A percentile compares a stretch with the other conserved stretches of the same genome.
Conservation (phyloP, 1,139 yeast genomes). For the Protomyces arabidopsidicola region DNA sequence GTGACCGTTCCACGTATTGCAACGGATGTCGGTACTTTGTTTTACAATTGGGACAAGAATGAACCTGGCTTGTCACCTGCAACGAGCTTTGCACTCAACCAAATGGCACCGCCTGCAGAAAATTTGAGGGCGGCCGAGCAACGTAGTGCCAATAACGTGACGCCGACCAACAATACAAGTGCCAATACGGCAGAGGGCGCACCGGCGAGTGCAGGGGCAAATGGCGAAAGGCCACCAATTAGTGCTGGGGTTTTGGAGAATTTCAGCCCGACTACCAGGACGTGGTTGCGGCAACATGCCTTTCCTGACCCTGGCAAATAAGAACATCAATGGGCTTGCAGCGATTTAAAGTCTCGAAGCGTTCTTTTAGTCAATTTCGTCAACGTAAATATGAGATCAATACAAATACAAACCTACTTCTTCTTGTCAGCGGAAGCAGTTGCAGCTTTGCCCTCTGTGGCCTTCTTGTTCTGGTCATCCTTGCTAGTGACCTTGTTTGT, state of each 20-base stretch:
- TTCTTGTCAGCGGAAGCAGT: slow-evolving; percentile 14
- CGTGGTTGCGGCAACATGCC: slow-evolving; percentile 8
- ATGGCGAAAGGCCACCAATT: slow-evolving; percentile 11
- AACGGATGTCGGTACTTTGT: slow-evolving; percentile 24
- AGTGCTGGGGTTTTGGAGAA: slow-evolving; percentile 25
- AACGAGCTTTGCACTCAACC: slow-evolving; percentile 19
- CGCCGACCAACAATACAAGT: not conserved
- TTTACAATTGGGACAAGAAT: slow-evolving; percentile 26
- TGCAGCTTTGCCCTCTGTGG: slow-evolving; percentile 17
- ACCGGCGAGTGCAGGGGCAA: not conserved
- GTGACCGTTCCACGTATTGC: slow-evolving; percentile 21
- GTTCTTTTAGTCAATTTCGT: no score
- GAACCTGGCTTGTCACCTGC: slow-evolving; percentile 25
- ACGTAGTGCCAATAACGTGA: not conserved
- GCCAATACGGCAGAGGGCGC: not conserved
- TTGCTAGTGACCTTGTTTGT: slow-evolving; percentile 21
- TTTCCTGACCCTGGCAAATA: not conserved
- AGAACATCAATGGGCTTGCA: not conserved
- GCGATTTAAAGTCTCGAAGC: no score
- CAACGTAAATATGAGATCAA: no score
- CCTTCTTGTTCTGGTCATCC: not conserved
- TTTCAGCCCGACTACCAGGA: slow-evolving; percentile 23
- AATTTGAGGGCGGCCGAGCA: not conserved
- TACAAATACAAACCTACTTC: not conserved
- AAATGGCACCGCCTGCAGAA: not conserved